Evolutionary conservation across 192 early-diverging fungal species (phyloP).

Genomic region (Podila clonocystis): DNA sequence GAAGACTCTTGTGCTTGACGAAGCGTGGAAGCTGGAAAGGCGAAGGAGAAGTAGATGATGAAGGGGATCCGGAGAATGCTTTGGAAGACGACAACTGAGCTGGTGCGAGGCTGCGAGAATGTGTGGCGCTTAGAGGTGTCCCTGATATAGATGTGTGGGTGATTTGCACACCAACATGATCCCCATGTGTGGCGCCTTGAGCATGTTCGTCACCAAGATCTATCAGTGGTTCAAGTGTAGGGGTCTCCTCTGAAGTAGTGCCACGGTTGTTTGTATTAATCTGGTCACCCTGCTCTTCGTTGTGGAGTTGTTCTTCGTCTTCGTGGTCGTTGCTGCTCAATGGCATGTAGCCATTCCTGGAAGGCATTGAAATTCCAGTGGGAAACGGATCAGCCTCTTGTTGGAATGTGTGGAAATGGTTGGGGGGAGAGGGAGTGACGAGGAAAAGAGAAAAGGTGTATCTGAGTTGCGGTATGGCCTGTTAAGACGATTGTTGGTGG

Average conservation of each 20-base stretch:
- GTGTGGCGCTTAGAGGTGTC: background rate
- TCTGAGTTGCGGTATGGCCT: background rate
- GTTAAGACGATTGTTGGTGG: background rate
- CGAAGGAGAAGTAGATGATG: background rate
- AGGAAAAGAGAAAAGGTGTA: constrained; percentile 1
- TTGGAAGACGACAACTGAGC: background rate
- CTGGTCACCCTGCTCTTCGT: background rate
- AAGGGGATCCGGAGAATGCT: background rate
- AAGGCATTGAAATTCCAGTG: constrained; percentile 7
- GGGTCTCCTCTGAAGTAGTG: too few species aligned
- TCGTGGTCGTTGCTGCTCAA: constrained; percentile 5
- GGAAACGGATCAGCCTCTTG: background rate
- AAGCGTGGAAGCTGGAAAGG: constrained; percentile 31
- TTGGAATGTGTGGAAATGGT: background rate
- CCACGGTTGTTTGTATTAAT: too few species aligned
- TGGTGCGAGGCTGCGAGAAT: background rate
- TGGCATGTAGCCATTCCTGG: constrained; percentile 25
- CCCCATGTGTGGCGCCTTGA: constrained; percentile 2
- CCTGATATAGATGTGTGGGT: background rate
- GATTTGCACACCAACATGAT: background rate
- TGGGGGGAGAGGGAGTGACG: background rate
- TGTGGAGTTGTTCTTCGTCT: background rate
- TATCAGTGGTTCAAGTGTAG: too few species aligned
- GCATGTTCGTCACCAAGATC: too few species aligned
- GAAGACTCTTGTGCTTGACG: constrained; percentile 25